A percentile compares a stretch with the other conserved stretches of the same genome.
These are phyloP conservation scores for Ogataea naganishii DNA, from an alignment of 805 yeast genomes.

Conservation along the genomic window DNA sequence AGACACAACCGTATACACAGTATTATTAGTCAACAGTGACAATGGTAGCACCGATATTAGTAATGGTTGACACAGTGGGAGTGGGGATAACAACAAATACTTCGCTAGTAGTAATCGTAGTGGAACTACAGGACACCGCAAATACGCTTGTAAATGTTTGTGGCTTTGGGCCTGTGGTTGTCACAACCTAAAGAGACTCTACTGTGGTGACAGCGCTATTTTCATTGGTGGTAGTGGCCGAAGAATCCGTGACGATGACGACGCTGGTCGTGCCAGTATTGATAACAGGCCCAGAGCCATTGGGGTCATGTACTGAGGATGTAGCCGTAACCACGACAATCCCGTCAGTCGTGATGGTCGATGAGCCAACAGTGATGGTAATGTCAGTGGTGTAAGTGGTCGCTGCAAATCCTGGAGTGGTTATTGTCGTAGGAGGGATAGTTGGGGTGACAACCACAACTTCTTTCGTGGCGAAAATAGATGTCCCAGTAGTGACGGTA, in stretches of 20 bases:
- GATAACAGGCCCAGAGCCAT: background rate
- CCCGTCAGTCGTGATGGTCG: background rate
- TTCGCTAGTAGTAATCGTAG: background rate
- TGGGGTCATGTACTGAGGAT: background rate
- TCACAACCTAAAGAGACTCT: too few species aligned
- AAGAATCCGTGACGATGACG: too few species aligned
- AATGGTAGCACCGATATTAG: too few species aligned
- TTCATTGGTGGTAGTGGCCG: too few species aligned
- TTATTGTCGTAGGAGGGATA: background rate
- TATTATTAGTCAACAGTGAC: background rate
- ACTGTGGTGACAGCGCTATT: too few species aligned
- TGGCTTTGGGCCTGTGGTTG: too few species aligned
- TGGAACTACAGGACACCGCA: too few species aligned
- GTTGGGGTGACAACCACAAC: conserved; percentile 1
- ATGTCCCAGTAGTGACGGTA: background rate
- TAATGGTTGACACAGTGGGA: too few species aligned
- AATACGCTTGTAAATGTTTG: too few species aligned
- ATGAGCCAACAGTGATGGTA: background rate
- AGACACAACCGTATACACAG: too few species aligned
- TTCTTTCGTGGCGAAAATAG: background rate
- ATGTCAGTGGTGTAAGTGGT: background rate
- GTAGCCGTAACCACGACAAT: conserved; percentile 1
- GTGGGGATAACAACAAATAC: background rate
- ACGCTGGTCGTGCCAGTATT: background rate
- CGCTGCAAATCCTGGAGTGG: background rate